Conservation (phyloP, 2,329 filamentous ascomycete species). For the Venturia carpophila region DNA sequence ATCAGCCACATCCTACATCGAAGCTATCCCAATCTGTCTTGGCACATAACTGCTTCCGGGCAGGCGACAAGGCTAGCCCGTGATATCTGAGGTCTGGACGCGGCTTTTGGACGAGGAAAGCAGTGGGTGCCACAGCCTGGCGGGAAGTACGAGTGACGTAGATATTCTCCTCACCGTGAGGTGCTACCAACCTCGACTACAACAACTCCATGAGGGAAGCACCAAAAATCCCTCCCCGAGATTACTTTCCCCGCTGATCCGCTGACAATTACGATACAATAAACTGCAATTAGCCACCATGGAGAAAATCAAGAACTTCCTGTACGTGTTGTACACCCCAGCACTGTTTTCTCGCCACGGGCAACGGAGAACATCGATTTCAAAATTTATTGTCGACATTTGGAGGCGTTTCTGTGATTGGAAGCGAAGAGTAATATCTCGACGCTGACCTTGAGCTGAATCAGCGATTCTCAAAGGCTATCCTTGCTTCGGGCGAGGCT, state of each 20-base stretch:
- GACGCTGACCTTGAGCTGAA: not conserved
- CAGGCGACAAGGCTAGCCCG: not conserved
- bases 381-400: too few species aligned
- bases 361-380: too few species aligned
- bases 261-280: not conserved
- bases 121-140: not conserved
- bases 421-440: not conserved
- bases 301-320: constrained; percentile 11
- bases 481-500: not conserved
- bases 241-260: not conserved
- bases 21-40: not conserved
- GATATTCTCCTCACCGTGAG: not conserved
- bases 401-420: not conserved
- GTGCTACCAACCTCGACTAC: not conserved
- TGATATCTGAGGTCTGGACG: not conserved
- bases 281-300: not conserved
- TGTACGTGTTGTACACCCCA: not conserved
- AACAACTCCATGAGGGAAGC: not conserved
- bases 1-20: not conserved
- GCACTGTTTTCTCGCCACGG: too few species aligned
- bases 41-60: not conserved
- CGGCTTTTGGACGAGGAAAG: not conserved
- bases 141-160: constrained; percentile 7
- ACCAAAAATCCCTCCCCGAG: not conserved
- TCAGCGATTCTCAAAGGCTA: not conserved